These are phyloP conservation scores for Backusella tuberculispora DNA, from an alignment of 192 early-diverging fungal genomes.

Conservation along the genomic window DNA sequence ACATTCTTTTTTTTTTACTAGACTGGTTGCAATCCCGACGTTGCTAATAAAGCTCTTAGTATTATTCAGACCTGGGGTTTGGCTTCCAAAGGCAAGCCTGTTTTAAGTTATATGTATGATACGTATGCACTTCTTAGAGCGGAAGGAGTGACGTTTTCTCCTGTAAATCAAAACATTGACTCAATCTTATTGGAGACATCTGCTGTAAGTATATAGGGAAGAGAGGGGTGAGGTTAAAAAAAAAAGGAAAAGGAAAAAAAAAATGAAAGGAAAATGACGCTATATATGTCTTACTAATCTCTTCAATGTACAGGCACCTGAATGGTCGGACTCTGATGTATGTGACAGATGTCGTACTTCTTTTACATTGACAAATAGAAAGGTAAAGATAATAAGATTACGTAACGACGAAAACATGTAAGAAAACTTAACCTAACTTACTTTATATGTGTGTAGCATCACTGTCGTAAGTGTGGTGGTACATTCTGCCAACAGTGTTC, in stretches of 20 bases:
- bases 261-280: not conserved
- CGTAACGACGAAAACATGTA: not conserved
- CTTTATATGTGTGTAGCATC: conserved; percentile 62
- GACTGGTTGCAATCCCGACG: conserved; percentile 71
- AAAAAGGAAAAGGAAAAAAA: not conserved
- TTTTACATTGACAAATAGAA: conserved; percentile 95
- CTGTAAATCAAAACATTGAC: conserved; percentile 60
- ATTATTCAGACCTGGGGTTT: conserved; percentile 92
- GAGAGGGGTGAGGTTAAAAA: not conserved
- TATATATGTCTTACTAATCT: not conserved
- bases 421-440: not conserved
- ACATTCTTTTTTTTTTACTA: conserved; percentile 25
- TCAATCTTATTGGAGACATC: conserved; percentile 82
- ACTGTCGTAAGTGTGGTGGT: conserved; percentile 96
- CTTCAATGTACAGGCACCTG: conserved; percentile 71
- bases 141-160: conserved; percentile 79
- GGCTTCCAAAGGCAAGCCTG: conserved; percentile 77
- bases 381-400: conserved; percentile 44
- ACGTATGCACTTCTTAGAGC: conserved; percentile 82
- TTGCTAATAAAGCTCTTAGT: conserved; percentile 72
- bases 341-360: conserved; percentile 92
- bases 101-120: conserved; percentile 78
- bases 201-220: conserved; percentile 60
- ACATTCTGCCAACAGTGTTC: conserved; percentile 95
- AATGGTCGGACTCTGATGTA: conserved; percentile 93